phyloP scores from a whole-genome alignment of 2,329 filamentous ascomycete genomes.

The Epicoccum sorghinum region DNA sequence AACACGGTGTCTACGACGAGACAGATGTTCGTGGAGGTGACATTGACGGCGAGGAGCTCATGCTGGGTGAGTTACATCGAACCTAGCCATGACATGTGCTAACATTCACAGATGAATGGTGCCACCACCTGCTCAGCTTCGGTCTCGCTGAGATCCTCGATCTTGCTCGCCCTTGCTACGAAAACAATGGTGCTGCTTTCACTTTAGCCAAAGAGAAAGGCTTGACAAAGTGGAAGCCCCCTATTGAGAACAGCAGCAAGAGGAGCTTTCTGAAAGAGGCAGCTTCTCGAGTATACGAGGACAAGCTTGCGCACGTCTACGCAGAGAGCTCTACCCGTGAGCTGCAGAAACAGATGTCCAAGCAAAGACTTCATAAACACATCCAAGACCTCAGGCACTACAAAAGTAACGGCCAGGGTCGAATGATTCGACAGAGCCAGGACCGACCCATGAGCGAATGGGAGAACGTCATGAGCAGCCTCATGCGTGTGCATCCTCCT shows the following conservation, averaged over 20 bases:
- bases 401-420: conserved; percentile 44
- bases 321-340: conserved; percentile 43
- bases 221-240: conserved; percentile 63
- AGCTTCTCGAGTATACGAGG: conserved; percentile 64
- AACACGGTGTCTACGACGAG: conserved; percentile 61
- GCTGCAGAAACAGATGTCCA: conserved; percentile 48
- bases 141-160: conserved; percentile 63
- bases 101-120: conserved; percentile 62
- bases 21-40: conserved; percentile 55
- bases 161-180: conserved; percentile 51
- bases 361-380: conserved; percentile 51
- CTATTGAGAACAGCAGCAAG: conserved; percentile 54
- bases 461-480: conserved; percentile 42
- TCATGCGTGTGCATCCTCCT: conserved; percentile 33
- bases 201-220: conserved; percentile 59
- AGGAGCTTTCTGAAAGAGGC: conserved; percentile 66
- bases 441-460: conserved; percentile 50
- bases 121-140: conserved; percentile 63
- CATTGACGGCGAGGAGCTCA: conserved; percentile 58
- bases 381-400: conserved; percentile 51
- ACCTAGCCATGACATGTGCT: conserved; percentile 3
- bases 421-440: conserved; percentile 47
- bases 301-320: conserved; percentile 50
- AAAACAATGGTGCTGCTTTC: conserved; percentile 55
- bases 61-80: conserved; percentile 53